A percentile compares a stretch with the other conserved stretches of the same genome.
Evolutionary conservation across 2,329 filamentous ascomycete genomes (phyloP).

Genomic region (Colletotrichum tropicicola): DNA sequence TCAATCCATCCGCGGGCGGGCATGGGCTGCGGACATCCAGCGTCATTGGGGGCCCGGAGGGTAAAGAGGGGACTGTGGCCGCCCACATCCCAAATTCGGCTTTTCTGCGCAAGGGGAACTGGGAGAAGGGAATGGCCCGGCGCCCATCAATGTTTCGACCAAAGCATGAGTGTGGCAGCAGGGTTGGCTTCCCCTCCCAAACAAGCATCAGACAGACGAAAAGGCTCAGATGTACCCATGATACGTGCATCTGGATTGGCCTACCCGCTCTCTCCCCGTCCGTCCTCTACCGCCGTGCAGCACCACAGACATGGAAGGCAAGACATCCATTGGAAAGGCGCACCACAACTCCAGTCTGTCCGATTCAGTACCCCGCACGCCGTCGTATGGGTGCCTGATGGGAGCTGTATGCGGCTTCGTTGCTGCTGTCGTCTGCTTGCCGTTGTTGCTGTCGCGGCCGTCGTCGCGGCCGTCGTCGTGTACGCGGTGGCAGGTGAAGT

Average conservation of each 20-base stretch:
- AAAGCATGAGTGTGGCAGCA: conserved; percentile 45
- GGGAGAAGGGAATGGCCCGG: conserved; percentile 10
- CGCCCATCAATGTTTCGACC: conserved; percentile 46
- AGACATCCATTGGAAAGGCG: background rate
- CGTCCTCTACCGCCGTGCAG: too few relatives aligned
- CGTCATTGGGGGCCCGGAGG: background rate
- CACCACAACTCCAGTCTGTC: background rate
- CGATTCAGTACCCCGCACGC: background rate
- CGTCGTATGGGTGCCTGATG: background rate
- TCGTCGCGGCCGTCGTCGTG: background rate
- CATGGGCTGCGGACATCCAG: conserved; percentile 4
- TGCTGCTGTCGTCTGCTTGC: background rate
- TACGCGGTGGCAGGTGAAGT: background rate
- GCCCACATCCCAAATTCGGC: conserved; percentile 27
- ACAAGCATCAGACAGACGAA: conserved; percentile 55
- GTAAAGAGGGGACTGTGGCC: conserved; percentile 27
- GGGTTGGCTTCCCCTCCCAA: conserved; percentile 40
- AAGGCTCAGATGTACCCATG: conserved; percentile 14
- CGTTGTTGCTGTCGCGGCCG: background rate
- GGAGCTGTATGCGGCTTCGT: background rate
- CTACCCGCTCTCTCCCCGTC: too few relatives aligned
- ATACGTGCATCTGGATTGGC: conserved; percentile 5
- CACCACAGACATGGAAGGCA: background rate
- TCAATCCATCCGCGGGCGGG: conserved; percentile 5
- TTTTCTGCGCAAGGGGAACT: conserved; percentile 15